These are phyloP conservation scores for Penicillium parvum DNA, from an alignment of 495 filamentous ascomycete genomes.

Conservation along the genomic window DNA sequence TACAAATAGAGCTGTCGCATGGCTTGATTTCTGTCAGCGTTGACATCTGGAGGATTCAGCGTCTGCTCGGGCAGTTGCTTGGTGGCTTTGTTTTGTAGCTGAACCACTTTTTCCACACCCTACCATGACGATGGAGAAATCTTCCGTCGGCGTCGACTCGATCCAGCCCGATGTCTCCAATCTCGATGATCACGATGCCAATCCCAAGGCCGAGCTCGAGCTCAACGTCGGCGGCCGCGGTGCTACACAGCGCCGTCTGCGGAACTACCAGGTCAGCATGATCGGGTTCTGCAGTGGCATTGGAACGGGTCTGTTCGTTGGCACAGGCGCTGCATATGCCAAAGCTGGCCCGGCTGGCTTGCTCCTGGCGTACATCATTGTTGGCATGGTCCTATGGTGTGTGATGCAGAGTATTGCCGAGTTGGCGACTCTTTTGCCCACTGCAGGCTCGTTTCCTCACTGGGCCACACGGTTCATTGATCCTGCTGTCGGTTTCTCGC, in stretches of 20 bases:
- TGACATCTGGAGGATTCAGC: neutral
- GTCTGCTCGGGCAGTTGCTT: neutral
- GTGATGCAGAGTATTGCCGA: constrained; percentile 60
- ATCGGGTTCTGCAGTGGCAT: constrained; percentile 44
- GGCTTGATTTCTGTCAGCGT: neutral
- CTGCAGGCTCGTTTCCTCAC: constrained; percentile 68
- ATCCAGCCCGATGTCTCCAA: constrained; percentile 16
- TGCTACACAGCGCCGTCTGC: constrained; percentile 32
- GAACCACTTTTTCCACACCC: neutral
- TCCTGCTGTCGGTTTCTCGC: constrained; percentile 65
- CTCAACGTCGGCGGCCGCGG: constrained; percentile 37
- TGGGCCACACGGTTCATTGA: constrained; percentile 71
- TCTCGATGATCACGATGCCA: constrained; percentile 17
- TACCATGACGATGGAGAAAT: constrained; percentile 12
- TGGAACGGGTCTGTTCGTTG: constrained; percentile 73
- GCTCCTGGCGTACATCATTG: constrained; percentile 65
- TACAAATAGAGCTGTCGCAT: constrained; percentile 6
- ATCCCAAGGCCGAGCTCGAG: constrained; percentile 28
- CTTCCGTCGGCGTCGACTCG: constrained; percentile 8
- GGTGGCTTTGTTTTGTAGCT: neutral
- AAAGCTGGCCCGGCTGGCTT: constrained; percentile 64
- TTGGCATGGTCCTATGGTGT: constrained; percentile 59
- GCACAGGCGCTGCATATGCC: constrained; percentile 63
- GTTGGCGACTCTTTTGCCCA: constrained; percentile 68
- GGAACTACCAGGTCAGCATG: constrained; percentile 39